Conservation (phyloP, 192 early-diverging fungal species). For the Podila clonocystis region DNA sequence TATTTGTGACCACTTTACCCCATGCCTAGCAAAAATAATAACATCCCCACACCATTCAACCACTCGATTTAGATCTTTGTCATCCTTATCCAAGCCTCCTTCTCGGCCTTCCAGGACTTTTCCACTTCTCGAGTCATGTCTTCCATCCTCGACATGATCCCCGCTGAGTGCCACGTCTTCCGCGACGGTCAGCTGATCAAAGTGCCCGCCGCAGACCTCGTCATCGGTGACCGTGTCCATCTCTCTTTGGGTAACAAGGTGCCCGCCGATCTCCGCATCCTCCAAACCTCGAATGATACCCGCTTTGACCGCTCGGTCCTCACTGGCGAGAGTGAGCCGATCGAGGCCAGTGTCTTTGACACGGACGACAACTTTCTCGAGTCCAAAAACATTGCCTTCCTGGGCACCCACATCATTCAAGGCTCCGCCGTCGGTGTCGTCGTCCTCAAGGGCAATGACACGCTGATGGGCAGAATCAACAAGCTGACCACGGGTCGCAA, state of each 20-base stretch:
- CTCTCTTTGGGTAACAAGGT: slow-evolving; percentile 76
- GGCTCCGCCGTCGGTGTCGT: slow-evolving; percentile 84
- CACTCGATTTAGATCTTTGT: slow-evolving; percentile 59
- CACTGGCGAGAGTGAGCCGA: slow-evolving; percentile 81
- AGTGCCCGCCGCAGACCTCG: slow-evolving; percentile 68
- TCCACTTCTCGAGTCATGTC: slow-evolving; percentile 74
- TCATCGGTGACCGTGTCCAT: slow-evolving; percentile 80
- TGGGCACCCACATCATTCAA: slow-evolving; percentile 73
- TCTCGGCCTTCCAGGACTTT: slow-evolving; percentile 80
- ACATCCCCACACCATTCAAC: not conserved
- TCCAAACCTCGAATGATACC: slow-evolving; percentile 73
- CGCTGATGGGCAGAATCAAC: slow-evolving; percentile 82
- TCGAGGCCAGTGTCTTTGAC: slow-evolving; percentile 67
- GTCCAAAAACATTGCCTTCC: slow-evolving; percentile 86
- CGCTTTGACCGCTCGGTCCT: slow-evolving; percentile 83
- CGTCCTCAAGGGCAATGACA: slow-evolving; percentile 74
- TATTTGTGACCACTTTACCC: no score
- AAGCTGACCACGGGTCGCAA: slow-evolving; percentile 58
- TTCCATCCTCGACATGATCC: slow-evolving; percentile 79
- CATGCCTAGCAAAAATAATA: no score
- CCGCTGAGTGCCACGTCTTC: slow-evolving; percentile 70
- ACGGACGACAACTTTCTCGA: slow-evolving; percentile 85
- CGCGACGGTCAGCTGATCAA: slow-evolving; percentile 68
- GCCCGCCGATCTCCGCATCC: slow-evolving; percentile 84
- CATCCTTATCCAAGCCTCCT: slow-evolving; percentile 72